Evolutionary conservation across 2,329 filamentous ascomycete species (phyloP).

Genomic region (Alternaria viburni): DNA sequence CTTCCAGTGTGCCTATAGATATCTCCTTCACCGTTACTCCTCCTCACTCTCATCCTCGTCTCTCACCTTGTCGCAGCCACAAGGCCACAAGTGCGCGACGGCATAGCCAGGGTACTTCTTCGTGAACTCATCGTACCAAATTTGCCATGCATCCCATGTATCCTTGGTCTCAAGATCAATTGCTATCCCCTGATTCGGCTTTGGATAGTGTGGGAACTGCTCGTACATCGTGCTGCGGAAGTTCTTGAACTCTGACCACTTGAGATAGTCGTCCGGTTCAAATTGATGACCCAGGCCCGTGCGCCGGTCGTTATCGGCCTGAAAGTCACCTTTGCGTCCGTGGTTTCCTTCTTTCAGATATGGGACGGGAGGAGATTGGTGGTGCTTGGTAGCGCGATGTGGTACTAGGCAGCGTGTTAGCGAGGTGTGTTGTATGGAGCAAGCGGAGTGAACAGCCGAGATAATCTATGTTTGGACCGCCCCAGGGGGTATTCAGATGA

Average conservation of each 20-base stretch:
- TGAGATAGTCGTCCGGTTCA: conserved; percentile 13
- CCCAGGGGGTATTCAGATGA: not conserved
- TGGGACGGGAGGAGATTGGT: not conserved
- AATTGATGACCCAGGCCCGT: conserved; percentile 29
- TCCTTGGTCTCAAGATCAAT: not conserved
- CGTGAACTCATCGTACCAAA: conserved; percentile 17
- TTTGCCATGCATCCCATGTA: conserved; percentile 7
- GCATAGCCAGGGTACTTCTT: conserved; percentile 26
- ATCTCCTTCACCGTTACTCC: conserved; percentile 10
- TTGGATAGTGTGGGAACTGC: not conserved
- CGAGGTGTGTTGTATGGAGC: not conserved
- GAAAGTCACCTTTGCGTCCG: conserved; percentile 25
- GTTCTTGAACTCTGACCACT: conserved; percentile 1
- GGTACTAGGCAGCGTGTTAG: not conserved
- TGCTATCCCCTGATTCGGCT: not conserved
- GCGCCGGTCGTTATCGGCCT: conserved; percentile 17
- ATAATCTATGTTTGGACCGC: not conserved
- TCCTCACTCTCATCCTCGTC: conserved; percentile 20
- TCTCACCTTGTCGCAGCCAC: conserved; percentile 27
- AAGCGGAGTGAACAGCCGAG: not conserved
- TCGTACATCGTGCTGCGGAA: not conserved
- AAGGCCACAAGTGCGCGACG: conserved; percentile 27
- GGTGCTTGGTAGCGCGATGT: not conserved
- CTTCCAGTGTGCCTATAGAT: not conserved
- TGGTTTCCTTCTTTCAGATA: conserved; percentile 33